Conservation (phyloP, 495 filamentous ascomycete genomes). For the Mycothermus thermophilus region DNA sequence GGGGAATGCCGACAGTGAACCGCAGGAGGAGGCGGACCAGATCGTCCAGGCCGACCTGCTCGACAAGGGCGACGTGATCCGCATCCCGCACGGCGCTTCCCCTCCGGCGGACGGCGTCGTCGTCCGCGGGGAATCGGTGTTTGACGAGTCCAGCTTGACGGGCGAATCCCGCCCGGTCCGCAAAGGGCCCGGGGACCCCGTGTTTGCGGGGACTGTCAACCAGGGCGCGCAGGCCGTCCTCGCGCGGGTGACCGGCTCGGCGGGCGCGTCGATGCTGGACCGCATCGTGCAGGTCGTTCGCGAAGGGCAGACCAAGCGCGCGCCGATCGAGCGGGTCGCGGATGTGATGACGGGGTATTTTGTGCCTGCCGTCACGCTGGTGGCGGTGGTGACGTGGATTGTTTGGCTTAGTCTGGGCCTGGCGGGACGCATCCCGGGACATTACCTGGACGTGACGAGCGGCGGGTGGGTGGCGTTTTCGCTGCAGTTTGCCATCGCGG, state of each 20-base stretch:
- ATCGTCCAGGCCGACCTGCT: slow-evolving; percentile 56
- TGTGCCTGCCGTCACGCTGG: slow-evolving; percentile 67
- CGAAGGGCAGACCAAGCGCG: slow-evolving; percentile 77
- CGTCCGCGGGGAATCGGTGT: slow-evolving; percentile 48
- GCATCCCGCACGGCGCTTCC: slow-evolving; percentile 63
- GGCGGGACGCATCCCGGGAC: slow-evolving; percentile 48
- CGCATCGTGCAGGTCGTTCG: slow-evolving; percentile 81
- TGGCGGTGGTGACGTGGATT: slow-evolving; percentile 72
- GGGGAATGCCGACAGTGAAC: slow-evolving; percentile 11
- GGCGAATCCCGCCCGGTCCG: slow-evolving; percentile 70
- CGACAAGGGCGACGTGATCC: slow-evolving; percentile 70
- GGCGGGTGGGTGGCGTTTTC: slow-evolving; percentile 82
- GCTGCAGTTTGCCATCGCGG: slow-evolving; percentile 82
- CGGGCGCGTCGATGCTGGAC: slow-evolving; percentile 79
- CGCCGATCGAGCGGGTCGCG: slow-evolving; percentile 75
- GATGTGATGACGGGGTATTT: slow-evolving; percentile 80
- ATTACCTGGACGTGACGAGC: slow-evolving; percentile 50
- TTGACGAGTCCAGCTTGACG: slow-evolving; percentile 84
- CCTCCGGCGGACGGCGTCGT: slow-evolving; percentile 75
- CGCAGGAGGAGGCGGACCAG: slow-evolving; percentile 18
- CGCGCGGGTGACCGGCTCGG: slow-evolving; percentile 52
- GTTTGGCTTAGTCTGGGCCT: slow-evolving; percentile 69
- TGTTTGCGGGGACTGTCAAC: slow-evolving; percentile 83
- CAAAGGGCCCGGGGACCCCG: slow-evolving; percentile 55
- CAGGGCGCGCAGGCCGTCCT: slow-evolving; percentile 49